These are phyloP conservation scores for Corymbia citriodora DNA, from an alignment of 441 rosid genomes.

Conservation along the genomic window DNA sequence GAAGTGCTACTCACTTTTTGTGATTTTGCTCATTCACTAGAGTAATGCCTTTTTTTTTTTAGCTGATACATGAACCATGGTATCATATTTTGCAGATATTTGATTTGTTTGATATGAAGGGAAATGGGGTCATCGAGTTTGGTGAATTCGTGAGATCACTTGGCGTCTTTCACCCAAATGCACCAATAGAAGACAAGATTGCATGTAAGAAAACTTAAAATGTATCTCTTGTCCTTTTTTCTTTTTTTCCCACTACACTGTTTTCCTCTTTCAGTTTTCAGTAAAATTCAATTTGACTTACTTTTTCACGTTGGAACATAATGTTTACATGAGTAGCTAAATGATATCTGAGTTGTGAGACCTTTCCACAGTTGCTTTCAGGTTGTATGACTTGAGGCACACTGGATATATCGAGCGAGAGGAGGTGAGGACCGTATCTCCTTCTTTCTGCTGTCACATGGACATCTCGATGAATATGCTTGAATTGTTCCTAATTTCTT, in stretches of 20 bases:
- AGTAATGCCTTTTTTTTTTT: background rate
- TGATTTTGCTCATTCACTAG: background rate
- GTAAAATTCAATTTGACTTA: background rate
- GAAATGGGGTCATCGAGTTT: slow-evolving; percentile 84
- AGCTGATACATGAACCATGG: background rate
- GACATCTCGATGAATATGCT: background rate
- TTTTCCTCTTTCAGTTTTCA: background rate
- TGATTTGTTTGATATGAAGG: slow-evolving; percentile 82
- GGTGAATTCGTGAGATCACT: slow-evolving; percentile 87
- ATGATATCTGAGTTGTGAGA: background rate
- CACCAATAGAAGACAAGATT: slow-evolving; percentile 56
- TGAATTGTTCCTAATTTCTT: background rate
- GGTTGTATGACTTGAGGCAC: slow-evolving; percentile 70
- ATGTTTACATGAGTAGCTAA: background rate
- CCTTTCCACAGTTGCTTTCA: slow-evolving; percentile 69
- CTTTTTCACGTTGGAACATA: background rate
- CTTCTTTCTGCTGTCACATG: background rate
- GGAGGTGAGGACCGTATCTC: slow-evolving; percentile 44
- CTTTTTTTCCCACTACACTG: background rate
- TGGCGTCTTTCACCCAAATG: slow-evolving; percentile 71
- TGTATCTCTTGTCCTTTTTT: background rate
- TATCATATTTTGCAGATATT: slow-evolving; percentile 44
- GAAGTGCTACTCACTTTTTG: background rate
- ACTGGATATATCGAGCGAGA: slow-evolving; percentile 86
- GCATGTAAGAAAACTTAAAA: slow-evolving; percentile 37